These are phyloP conservation scores for Acmispon strigosus DNA, from an alignment of 306 rosid species.

Conservation along the genomic window DNA sequence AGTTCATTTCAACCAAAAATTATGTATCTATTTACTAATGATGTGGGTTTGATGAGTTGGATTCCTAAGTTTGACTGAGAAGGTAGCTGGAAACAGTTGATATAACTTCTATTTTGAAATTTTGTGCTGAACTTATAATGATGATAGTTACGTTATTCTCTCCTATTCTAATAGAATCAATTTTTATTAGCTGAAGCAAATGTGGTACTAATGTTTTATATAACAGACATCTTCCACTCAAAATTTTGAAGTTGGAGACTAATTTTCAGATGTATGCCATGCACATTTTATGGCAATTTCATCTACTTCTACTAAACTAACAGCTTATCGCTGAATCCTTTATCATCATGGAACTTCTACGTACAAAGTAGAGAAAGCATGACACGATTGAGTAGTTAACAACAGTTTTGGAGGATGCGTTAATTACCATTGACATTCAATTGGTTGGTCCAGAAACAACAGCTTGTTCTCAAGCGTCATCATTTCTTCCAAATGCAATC, in stretches of 20 bases:
- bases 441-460: constrained; percentile 55
- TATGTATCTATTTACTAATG: not conserved
- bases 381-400: constrained; percentile 49
- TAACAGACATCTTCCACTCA: not conserved
- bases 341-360: constrained; percentile 72
- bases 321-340: not conserved
- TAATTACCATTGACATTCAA: constrained; percentile 61
- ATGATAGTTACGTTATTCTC: not conserved
- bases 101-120: not conserved
- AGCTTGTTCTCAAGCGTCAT: constrained; percentile 55
- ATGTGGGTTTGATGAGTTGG: not conserved
- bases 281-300: not conserved
- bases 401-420: constrained; percentile 40
- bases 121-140: not conserved
- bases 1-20: not conserved
- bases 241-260: not conserved
- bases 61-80: not conserved
- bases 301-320: constrained; percentile 8
- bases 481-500: constrained; percentile 61
- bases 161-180: not conserved
- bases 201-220: not conserved
- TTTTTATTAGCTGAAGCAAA: not conserved
- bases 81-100: not conserved
- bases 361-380: constrained; percentile 57
- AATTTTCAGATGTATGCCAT: not conserved